These are phyloP conservation scores for Verticillium albo-atrum DNA, from an alignment of 2,329 filamentous ascomycete genomes.

Conservation along the genomic window DNA sequence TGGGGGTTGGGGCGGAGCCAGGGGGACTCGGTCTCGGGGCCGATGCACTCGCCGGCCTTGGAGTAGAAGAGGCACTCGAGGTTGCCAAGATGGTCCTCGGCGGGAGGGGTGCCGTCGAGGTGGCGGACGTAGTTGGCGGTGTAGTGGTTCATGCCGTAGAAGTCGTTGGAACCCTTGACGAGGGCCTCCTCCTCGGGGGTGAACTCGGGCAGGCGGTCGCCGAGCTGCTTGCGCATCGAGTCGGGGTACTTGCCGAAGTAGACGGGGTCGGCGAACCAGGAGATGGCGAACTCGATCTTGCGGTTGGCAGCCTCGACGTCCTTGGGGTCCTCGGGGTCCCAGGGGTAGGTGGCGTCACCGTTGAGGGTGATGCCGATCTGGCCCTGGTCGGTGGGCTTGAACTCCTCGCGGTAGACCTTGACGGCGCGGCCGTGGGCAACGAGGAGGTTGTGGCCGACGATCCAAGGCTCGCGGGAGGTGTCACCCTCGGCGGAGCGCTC, in stretches of 20 bases:
- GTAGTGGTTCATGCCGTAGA: constrained; percentile 95
- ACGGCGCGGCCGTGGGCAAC: constrained; percentile 77
- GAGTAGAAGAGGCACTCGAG: constrained; percentile 67
- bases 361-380: constrained; percentile 87
- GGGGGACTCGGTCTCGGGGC: constrained; percentile 74
- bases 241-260: constrained; percentile 82
- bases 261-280: constrained; percentile 84
- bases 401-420: constrained; percentile 77
- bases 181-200: constrained; percentile 67
- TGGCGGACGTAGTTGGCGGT: constrained; percentile 83
- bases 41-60: constrained; percentile 70
- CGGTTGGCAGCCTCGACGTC: constrained; percentile 74
- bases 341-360: constrained; percentile 78
- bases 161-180: constrained; percentile 85
- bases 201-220: constrained; percentile 70
- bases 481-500: constrained; percentile 67
- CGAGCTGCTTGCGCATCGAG: constrained; percentile 78
- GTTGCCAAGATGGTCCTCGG: constrained; percentile 70
- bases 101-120: constrained; percentile 53
- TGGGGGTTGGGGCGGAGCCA: constrained; percentile 75
- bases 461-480: constrained; percentile 74
- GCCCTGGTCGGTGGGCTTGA: constrained; percentile 66
- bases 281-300: constrained; percentile 83
- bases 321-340: constrained; percentile 69
- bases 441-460: constrained; percentile 74